Evolutionary conservation across 495 filamentous ascomycete species (phyloP).

Genomic region (Podospora pseudoanserina): DNA sequence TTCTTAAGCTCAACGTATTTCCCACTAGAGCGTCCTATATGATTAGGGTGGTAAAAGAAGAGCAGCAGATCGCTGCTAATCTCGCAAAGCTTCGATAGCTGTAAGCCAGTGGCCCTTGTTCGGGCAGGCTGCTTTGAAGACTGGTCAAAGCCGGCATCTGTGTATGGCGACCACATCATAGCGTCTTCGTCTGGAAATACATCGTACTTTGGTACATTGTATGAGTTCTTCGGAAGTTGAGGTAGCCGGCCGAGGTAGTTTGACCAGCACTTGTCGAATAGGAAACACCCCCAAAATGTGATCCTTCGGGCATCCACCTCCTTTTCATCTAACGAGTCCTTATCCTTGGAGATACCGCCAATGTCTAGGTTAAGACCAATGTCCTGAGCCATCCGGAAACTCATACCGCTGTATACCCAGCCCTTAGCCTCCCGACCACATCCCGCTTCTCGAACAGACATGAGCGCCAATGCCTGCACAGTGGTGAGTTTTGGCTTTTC

Average conservation of each 20-base stretch:
- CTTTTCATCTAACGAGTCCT: conserved; percentile 64
- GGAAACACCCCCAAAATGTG: conserved; percentile 98
- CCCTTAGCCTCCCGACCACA: conserved; percentile 93
- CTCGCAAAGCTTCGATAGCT: conserved; percentile 80
- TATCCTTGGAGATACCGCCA: conserved; percentile 53
- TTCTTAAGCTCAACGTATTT: conserved; percentile 80
- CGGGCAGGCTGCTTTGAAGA: conserved; percentile 74
- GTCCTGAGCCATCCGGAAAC: conserved; percentile 97
- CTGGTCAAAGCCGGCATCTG: conserved; percentile 70
- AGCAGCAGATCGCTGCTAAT: conserved; percentile 87
- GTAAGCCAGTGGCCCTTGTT: conserved; percentile 75
- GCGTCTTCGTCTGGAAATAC: conserved; percentile 88
- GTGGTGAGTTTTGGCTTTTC: conserved; percentile 88
- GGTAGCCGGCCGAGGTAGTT: conserved; percentile 94
- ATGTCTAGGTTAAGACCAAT: conserved; percentile 89
- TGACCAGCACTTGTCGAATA: conserved; percentile 99
- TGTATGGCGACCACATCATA: conserved; percentile 82
- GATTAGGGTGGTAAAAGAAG: conserved; percentile 83
- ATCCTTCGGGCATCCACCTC: conserved; percentile 86
- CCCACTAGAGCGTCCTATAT: conserved; percentile 55
- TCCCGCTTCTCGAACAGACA: conserved; percentile 95
- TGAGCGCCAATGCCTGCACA: conserved; percentile 88
- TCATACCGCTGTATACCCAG: conserved; percentile 98
- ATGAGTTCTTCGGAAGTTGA: conserved; percentile 71
- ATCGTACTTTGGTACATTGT: conserved; percentile 83